Evolutionary conservation across 1,284 basidiomycete species (phyloP), one percentile per base, ranked within the genome.

Genomic region (Tetrapyrgos nigripes): DNA sequence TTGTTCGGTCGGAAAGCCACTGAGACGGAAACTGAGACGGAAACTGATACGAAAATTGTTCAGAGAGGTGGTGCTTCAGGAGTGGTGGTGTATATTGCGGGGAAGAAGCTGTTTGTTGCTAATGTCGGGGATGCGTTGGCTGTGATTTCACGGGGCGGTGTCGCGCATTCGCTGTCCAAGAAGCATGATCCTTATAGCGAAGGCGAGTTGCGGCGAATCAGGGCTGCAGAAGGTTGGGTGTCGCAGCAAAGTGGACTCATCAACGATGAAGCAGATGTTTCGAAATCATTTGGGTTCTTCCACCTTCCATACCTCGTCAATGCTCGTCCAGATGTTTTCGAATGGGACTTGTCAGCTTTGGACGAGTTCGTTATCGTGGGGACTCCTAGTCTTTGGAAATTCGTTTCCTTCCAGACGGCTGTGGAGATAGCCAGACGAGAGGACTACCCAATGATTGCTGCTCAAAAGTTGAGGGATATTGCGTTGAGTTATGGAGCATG

Each of bases 291-390:
- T 73, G 97, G 97, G 0, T 96, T 92, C 77, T 98, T 91, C 79
- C 91, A 95, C 66, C 85, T 96, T 14, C 84, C 94, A 53, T 96
- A 97, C 0, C 88, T 97, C 31, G 86, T 98, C 74, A 98, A 96
- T 68, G 91, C 96, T 1, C 83, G 89, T 14, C 97, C 97, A 1
- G 87, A 94, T 68, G 85, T 97, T 57, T 79, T 79, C 62, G 81
- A 80, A 2, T 86, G 92, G 63, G 80, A 88, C 59, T 78, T 99
- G 35, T 83, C 87, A 1, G 92, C 96, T 63, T 83, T 89, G 62
- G 97, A 99, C 75, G 97, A 99, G 73, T 97, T 98, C 71, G 86
- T 99, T 68, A 97, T 99, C 73, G 85, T 99, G 61, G 97, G 91
- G 40, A 98, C 98, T 71, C 85, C 88, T 3, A 93, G 93, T 0